Conservation (phyloP, 805 yeast species). For the Schwanniomyces polymorphus region DNA sequence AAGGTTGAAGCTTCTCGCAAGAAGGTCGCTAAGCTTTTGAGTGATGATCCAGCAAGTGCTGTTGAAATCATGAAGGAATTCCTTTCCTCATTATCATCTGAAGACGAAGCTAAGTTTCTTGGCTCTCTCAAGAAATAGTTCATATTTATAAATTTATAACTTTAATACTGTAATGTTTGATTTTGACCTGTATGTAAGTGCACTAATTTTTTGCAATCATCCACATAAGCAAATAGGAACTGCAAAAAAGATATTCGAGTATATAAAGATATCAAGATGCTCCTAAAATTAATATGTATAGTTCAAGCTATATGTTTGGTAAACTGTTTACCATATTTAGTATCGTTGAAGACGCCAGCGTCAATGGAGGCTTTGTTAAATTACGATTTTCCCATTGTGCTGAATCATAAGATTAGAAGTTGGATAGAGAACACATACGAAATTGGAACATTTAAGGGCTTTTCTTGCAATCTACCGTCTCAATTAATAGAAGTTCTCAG, state of each 20-base stretch:
- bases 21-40: slow-evolving; percentile 55
- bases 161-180: not conserved
- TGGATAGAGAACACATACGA: slow-evolving; percentile 54
- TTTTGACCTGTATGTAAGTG: not conserved
- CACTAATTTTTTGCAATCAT: slow-evolving; percentile 1
- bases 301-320: not conserved
- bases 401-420: slow-evolving; percentile 42
- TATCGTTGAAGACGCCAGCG: slow-evolving; percentile 51
- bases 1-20: slow-evolving; percentile 67
- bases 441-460: slow-evolving; percentile 71
- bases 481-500: slow-evolving; percentile 48
- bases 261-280: not conserved
- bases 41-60: slow-evolving; percentile 30
- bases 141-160: not conserved
- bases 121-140: slow-evolving; percentile 16
- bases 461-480: slow-evolving; percentile 60
- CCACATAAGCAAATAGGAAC: slow-evolving; percentile 2
- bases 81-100: slow-evolving; percentile 31
- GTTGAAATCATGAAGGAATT: slow-evolving; percentile 35
- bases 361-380: slow-evolving; percentile 49
- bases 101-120: slow-evolving; percentile 29
- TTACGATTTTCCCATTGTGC: slow-evolving; percentile 40
- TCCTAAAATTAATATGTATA: not conserved
- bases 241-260: not conserved
- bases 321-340: slow-evolving; percentile 34